Percentiles rank a stretch among this genome's conserved stretches.
Conservation (phyloP, 2,329 filamentous ascomycete species). For the Chaetoscypha palmicola region DNA sequence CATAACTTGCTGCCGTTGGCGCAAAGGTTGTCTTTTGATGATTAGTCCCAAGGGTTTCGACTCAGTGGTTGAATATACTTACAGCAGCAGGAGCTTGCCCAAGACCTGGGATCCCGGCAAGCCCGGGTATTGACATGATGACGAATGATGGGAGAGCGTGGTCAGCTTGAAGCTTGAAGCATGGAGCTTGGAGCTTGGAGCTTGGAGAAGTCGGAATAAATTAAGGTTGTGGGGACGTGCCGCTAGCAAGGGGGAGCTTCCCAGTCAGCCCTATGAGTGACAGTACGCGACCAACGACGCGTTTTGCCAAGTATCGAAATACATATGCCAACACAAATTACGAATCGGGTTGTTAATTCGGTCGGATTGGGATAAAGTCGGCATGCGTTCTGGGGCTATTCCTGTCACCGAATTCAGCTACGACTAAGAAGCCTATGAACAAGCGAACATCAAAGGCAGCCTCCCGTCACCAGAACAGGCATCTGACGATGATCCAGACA, state of each 20-base stretch:
- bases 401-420: no score
- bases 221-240: background rate
- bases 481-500: no score
- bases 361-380: no score
- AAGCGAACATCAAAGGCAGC: no score
- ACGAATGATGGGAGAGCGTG: background rate
- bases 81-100: conserved; percentile 59
- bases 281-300: background rate
- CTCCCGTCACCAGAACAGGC: no score
- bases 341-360: no score
- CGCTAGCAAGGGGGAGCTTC: conserved; percentile 1
- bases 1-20: conserved; percentile 30
- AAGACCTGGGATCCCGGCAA: conserved; percentile 46
- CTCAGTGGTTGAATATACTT: conserved; percentile 26
- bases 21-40: conserved; percentile 19
- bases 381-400: no score
- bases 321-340: no score
- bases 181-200: conserved; percentile 37
- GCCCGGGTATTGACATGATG: conserved; percentile 53
- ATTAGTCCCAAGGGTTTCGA: conserved; percentile 16
- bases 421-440: no score
- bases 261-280: background rate
- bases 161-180: conserved; percentile 28
- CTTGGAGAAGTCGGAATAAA: conserved; percentile 49
- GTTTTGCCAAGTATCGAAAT: no score